Percentiles rank a stretch among this genome's conserved stretches.
Evolutionary conservation across 2,329 filamentous ascomycete genomes (phyloP).

Genomic region (Drechslerella coelobrocha): DNA sequence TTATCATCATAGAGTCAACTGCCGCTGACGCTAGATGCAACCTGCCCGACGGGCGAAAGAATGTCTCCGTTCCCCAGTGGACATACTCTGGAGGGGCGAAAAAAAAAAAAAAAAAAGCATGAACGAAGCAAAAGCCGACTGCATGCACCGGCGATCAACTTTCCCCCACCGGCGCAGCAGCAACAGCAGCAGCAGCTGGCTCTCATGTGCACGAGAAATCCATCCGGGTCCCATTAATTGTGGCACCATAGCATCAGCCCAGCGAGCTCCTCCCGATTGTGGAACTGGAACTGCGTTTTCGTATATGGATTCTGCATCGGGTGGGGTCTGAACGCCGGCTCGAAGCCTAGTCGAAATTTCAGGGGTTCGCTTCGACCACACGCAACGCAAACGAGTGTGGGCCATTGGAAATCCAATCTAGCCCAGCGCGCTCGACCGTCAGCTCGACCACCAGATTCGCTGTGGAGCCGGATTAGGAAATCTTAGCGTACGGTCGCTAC

Average conservation of each 20-base stretch:
- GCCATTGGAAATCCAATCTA: not conserved
- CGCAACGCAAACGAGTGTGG: not conserved
- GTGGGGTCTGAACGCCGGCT: not conserved
- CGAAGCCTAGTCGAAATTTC: not conserved
- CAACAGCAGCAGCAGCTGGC: not conserved
- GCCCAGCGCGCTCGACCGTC: not conserved
- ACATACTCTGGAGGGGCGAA: not conserved
- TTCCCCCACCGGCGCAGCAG: not conserved
- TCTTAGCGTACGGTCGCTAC: not conserved
- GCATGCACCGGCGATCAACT: constrained; percentile 2
- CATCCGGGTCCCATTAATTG: not conserved
- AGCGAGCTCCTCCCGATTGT: not conserved
- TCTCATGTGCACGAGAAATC: not conserved
- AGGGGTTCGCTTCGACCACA: not conserved
- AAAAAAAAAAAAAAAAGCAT: not conserved
- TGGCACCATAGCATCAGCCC: constrained; percentile 1
- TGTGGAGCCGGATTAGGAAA: not conserved
- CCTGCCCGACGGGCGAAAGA: not conserved
- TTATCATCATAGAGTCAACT: constrained; percentile 1
- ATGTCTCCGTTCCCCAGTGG: not conserved
- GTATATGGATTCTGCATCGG: not conserved
- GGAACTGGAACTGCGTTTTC: not conserved
- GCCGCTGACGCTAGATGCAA: not conserved
- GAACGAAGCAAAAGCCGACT: not conserved
- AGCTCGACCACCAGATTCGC: too few relatives aligned